Evolutionary conservation across 2,329 filamentous ascomycete genomes (phyloP), one percentile per base, ranked within the genome.

Genomic region (Calonectria leucothoes): DNA sequence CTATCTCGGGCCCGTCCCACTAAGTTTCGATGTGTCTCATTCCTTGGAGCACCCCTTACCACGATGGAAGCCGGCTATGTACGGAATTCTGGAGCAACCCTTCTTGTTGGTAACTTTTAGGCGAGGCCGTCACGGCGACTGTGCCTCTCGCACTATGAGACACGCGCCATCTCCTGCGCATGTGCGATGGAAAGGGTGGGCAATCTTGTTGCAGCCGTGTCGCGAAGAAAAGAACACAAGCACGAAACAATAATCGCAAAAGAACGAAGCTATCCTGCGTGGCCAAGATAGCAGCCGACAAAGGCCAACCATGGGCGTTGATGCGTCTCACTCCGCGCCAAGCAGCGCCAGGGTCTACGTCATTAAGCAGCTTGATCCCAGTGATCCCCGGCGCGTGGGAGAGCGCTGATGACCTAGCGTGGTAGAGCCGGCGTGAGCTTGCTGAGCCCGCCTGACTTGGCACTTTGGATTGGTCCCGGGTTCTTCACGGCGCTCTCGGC

Each of bases 291-390:
- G 59, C 12, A 39, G 23, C 37, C 33, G 14, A 39, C 33, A 61
- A 61, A 15, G n/a, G 17, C 35, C 31, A 57, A 37, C 52, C n/a
- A 61, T 20, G 27, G 33, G 8, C n/a, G 25, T 61, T 23, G 33
- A 20, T 61, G 33, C 33, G 23, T 57, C 66, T 76, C 66, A 74
- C 74, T 31, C 35, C 59, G 51, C 51, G 55, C 55, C 59, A 57
- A 45, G 66, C 69, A 65, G 48, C 63, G 69, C 67, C 71, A 31
- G 55, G 76, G 67, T 72, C 74, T 80, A 80, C 79, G 79, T 80
- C 79, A 80, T 79, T 72, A 29, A 59, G 75, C 78, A 79, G 74
- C 72, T 65, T 65, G 52, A 69, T 67, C 57, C 74, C 76, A 75
- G 74, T 70, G 66, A 71, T 66, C 73, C 69, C 61, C 73, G 70